Conservation (phyloP, 2,329 filamentous ascomycete species). For the Penicillium sp. region DNA sequence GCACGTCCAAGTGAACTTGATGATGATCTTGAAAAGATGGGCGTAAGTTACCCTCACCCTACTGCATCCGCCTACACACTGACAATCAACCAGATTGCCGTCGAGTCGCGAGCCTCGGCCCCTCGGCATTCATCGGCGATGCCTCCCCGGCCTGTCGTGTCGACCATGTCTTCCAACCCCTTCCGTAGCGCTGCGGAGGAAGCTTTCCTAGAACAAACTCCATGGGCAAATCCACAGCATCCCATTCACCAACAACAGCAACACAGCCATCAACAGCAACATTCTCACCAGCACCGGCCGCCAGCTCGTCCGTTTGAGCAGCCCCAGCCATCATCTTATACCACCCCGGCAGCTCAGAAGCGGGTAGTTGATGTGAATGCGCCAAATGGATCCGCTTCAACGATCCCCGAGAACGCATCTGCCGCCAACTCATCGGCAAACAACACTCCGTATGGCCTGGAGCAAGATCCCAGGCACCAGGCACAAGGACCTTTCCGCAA, state of each 20-base stretch:
- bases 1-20: slow-evolving; percentile 74
- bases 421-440: slow-evolving; percentile 45
- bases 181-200: slow-evolving; percentile 66
- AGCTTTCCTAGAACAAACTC: slow-evolving; percentile 83
- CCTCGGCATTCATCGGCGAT: slow-evolving; percentile 28
- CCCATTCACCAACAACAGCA: slow-evolving; percentile 62
- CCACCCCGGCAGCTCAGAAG: slow-evolving; percentile 48
- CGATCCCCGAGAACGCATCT: slow-evolving; percentile 46
- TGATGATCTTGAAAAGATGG: slow-evolving; percentile 85
- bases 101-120: slow-evolving; percentile 28
- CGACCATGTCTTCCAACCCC: slow-evolving; percentile 35
- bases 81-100: slow-evolving; percentile 27
- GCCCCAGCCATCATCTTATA: slow-evolving; percentile 37
- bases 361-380: slow-evolving; percentile 45
- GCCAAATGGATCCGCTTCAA: slow-evolving; percentile 49
- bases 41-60: slow-evolving; percentile 60
- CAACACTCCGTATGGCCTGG: slow-evolving; percentile 46
- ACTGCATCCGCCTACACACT: background rate
- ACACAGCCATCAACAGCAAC: slow-evolving; percentile 50
- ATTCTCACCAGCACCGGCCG: slow-evolving; percentile 41
- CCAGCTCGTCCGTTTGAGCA: slow-evolving; percentile 36
- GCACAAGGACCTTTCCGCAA: slow-evolving; percentile 28
- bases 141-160: slow-evolving; percentile 31
- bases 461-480: slow-evolving; percentile 32
- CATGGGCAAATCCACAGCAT: slow-evolving; percentile 89